A percentile compares a stretch with the other conserved stretches of the same genome.
Conservation (phyloP, 2,329 filamentous ascomycete species). For the Paramyrothecium sp. region DNA sequence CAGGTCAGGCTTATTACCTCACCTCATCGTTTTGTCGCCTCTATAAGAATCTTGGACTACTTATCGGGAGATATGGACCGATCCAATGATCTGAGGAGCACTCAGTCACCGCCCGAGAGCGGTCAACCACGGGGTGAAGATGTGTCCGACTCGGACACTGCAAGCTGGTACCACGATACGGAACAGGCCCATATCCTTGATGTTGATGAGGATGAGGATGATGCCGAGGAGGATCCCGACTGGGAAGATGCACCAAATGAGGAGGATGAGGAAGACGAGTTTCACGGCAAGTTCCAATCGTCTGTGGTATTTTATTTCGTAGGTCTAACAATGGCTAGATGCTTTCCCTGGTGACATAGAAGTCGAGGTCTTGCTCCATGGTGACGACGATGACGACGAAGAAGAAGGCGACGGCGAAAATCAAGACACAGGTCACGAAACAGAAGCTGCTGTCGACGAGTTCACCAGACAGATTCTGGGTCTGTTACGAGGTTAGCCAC, state of each 20-base stretch:
- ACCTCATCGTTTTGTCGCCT: no score
- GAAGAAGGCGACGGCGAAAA: slow-evolving; percentile 22
- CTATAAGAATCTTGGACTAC: not conserved
- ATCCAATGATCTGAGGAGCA: not conserved
- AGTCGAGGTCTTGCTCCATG: slow-evolving; percentile 18
- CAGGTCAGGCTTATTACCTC: no score
- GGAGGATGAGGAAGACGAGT: slow-evolving; percentile 17
- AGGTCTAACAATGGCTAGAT: slow-evolving; percentile 4
- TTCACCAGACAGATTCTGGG: slow-evolving; percentile 33
- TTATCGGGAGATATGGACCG: not conserved
- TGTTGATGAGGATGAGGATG: slow-evolving; percentile 32
- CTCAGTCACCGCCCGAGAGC: not conserved
- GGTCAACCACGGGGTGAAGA: not conserved
- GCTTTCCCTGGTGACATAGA: slow-evolving; percentile 11
- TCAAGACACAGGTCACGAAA: slow-evolving; percentile 7
- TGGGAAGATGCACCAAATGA: slow-evolving; percentile 24
- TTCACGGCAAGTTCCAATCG: slow-evolving; percentile 14
- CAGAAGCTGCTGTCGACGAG: slow-evolving; percentile 18
- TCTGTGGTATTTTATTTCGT: not conserved
- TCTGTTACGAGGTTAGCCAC: slow-evolving; percentile 25
- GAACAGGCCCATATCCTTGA: slow-evolving; percentile 7
- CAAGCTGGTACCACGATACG: not conserved
- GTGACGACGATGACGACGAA: slow-evolving; percentile 20
- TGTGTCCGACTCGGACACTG: not conserved
- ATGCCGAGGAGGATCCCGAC: slow-evolving; percentile 22